phyloP scores from a whole-genome alignment of 2,329 filamentous ascomycete species.

The Lasiodiplodia theobromae region DNA sequence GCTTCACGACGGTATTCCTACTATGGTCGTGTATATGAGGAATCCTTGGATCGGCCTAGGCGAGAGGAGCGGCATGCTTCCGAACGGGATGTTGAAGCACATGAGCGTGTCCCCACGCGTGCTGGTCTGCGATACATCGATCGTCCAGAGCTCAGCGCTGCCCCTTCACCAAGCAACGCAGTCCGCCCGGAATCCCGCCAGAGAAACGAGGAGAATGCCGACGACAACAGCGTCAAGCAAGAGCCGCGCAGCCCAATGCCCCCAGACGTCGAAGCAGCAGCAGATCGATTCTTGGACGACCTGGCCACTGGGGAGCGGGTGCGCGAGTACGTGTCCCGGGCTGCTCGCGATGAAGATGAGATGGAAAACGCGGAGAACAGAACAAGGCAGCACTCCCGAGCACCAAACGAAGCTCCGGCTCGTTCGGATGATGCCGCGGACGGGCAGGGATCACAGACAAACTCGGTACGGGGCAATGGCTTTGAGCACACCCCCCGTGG shows the following conservation, averaged over 20 bases:
- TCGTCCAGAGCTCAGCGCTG: slow-evolving; percentile 35
- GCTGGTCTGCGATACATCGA: slow-evolving; percentile 40
- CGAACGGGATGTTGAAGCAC: slow-evolving; percentile 44
- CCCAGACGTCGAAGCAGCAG: slow-evolving; percentile 36
- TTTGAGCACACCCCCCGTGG: slow-evolving; percentile 3
- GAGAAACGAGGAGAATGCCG: slow-evolving; percentile 33
- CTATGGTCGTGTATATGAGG: slow-evolving; percentile 38
- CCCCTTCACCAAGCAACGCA: slow-evolving; percentile 39
- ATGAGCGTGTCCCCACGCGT: slow-evolving; percentile 39
- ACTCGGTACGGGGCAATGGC: background rate
- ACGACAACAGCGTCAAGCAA: slow-evolving; percentile 1
- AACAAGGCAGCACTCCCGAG: slow-evolving; percentile 11
- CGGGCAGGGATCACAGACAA: background rate
- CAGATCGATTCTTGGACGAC: slow-evolving; percentile 46
- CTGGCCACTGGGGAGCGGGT: slow-evolving; percentile 37
- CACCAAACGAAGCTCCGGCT: slow-evolving; percentile 7
- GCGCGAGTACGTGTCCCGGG: slow-evolving; percentile 26
- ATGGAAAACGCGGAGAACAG: slow-evolving; percentile 25
- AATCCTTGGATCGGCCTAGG: slow-evolving; percentile 40
- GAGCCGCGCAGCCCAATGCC: slow-evolving; percentile 33
- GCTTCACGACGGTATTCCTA: slow-evolving; percentile 40
- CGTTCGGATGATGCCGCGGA: background rate
- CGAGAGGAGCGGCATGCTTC: slow-evolving; percentile 30
- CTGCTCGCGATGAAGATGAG: slow-evolving; percentile 28
- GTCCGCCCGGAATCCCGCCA: slow-evolving; percentile 37